Conservation (phyloP, 345 rosid genomes). For the Angophora floribunda region DNA sequence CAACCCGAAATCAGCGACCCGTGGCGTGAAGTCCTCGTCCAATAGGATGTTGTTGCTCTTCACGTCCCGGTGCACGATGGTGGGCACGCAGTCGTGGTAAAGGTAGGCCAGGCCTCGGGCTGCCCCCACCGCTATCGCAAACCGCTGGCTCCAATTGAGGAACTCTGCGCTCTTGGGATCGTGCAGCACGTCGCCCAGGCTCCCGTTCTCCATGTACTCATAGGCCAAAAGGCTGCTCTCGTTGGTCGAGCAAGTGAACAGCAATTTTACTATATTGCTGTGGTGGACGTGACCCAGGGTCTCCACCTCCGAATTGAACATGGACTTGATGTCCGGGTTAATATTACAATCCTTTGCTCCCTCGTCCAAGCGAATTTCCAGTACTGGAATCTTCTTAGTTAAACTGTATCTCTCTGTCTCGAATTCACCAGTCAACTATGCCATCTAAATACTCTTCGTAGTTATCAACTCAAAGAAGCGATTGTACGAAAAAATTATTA, state of each 20-base stretch:
- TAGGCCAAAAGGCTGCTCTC: constrained; percentile 40
- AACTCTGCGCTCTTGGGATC: constrained; percentile 11
- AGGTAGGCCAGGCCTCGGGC: constrained; percentile 68
- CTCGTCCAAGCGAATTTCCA: too few species aligned
- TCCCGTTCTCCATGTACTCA: constrained; percentile 73
- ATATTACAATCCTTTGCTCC: too few species aligned
- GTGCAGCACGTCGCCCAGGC: constrained; percentile 62
- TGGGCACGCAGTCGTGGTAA: constrained; percentile 62
- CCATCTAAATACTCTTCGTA: too few species aligned
- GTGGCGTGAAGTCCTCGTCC: constrained; percentile 52
- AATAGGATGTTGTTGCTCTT: constrained; percentile 68
- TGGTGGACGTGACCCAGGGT: constrained; percentile 56
- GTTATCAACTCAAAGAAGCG: too few species aligned
- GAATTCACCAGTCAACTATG: too few species aligned
- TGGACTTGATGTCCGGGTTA: neutral
- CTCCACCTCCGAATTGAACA: constrained; percentile 50
- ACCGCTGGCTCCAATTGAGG: constrained; percentile 40
- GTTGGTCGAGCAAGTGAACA: constrained; percentile 37
- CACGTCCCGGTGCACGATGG: constrained; percentile 74
- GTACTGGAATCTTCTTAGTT: too few species aligned
- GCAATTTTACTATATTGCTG: constrained; percentile 47
- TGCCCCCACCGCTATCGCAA: constrained; percentile 40
- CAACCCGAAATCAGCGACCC: constrained; percentile 71
- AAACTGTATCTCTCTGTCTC: too few species aligned
- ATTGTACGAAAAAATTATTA: too few species aligned